Evolutionary conservation across 2,329 filamentous ascomycete genomes (phyloP), one percentile per base, ranked within the genome.

Genomic region (Aureobasidium sp.): DNA sequence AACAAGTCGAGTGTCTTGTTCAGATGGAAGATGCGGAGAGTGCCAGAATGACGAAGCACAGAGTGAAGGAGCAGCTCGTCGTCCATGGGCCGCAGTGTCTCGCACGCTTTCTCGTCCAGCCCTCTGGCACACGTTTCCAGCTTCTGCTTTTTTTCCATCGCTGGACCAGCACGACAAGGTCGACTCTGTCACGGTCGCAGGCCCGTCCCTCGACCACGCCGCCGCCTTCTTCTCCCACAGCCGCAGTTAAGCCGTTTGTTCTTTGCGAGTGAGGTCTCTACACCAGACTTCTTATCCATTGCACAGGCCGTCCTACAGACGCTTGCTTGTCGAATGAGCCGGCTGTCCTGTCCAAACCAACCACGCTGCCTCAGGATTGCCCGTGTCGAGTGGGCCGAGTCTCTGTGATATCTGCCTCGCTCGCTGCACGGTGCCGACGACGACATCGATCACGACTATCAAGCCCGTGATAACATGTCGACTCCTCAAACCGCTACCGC

Each of bases 401-500:
- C 42, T 39, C 32, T 17, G 10, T 39, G 55, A 47, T 26, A 48
- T 37, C 41, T 44, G 55, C 29, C 37, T 36, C 41, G 44, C 55
- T 59, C 41, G 42, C 53, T 44, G 39, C 44, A 37, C 55, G 3
- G 4, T 34, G 41, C 42, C 55, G 55, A 57, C 55, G 42, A 58
- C 55, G 42, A 58, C 42, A 32, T 29, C 55, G 9, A 27, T 13
- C 15, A 57, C 53, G 12, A 41, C 23, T 13, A 52, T 13, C 36
- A 32, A 8, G 63, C 68, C 66, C 46, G 46, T 29, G 26, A 51
- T 20, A 51, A 51, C 32, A 77, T 77, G 75, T 76, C 74, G 66
- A 77, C 75, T 63, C 75, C 75, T 62, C 76, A 74, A 52, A 77
- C 75, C 12, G 75, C 74, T 63, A 77, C 75, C 62, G 75, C 74